Conservation (phyloP, 73 alveolate genomes). For the Symbiodinium natans region DNA sequence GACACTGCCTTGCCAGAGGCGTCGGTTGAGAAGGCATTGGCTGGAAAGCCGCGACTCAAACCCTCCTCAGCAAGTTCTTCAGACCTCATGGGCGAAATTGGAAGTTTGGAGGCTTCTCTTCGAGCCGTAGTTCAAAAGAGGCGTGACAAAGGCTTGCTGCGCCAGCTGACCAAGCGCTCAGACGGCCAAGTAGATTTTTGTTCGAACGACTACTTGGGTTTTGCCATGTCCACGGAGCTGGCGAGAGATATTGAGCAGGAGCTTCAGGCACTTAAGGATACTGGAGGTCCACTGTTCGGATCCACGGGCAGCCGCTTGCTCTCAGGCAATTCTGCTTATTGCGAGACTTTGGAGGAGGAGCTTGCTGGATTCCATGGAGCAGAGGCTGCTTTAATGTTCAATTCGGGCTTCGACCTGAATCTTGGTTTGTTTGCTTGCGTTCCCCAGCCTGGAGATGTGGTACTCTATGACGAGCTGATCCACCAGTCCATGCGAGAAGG, state of each 20-base stretch:
- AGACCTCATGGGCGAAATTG: not conserved
- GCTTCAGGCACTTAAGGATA: not conserved
- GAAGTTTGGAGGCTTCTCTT: slow-evolving; percentile 24
- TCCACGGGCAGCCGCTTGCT: slow-evolving; percentile 69
- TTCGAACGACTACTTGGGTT: slow-evolving; percentile 79
- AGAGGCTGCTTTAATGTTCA: slow-evolving; percentile 73
- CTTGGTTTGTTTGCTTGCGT: slow-evolving; percentile 43
- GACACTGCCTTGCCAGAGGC: not conserved
- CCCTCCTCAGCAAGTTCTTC: not conserved
- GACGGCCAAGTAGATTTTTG: slow-evolving; percentile 10
- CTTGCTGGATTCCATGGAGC: slow-evolving; percentile 44
- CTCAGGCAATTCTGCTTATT: slow-evolving; percentile 48
- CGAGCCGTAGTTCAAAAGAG: slow-evolving; percentile 16
- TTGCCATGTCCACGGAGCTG: slow-evolving; percentile 29
- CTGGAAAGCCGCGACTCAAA: not conserved
- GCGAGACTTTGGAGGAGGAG: slow-evolving; percentile 32
- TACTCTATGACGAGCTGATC: slow-evolving; percentile 58
- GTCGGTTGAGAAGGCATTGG: not conserved
- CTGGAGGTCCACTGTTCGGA: slow-evolving; percentile 19
- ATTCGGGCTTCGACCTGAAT: slow-evolving; percentile 76
- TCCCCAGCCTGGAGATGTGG: slow-evolving; percentile 75
- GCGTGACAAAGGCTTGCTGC: slow-evolving; percentile 41
- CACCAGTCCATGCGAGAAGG: slow-evolving; percentile 45
- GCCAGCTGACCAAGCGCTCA: slow-evolving; percentile 18
- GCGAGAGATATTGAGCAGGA: slow-evolving; percentile 13